Conservation (phyloP, 2,329 filamentous ascomycete species). For the Trichoderma asperellum region DNA sequence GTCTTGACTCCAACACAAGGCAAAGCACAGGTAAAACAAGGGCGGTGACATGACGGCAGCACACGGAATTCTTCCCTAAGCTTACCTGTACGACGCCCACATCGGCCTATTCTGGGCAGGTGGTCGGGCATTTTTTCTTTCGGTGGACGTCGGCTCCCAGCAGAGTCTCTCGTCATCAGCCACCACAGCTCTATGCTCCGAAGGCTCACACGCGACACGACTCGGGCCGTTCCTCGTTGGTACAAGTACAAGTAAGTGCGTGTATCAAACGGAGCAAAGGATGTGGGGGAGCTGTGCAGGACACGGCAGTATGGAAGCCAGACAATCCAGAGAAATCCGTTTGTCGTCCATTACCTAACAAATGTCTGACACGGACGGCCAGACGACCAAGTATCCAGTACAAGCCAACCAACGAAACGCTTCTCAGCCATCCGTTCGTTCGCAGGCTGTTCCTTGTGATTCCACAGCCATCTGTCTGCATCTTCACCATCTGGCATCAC, state of each 20-base stretch:
- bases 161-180: not conserved
- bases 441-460: not conserved
- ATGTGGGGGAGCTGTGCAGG: not conserved
- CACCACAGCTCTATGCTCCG: not conserved
- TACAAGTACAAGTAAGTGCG: not conserved
- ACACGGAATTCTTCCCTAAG: not conserved
- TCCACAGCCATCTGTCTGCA: not conserved
- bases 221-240: conserved; percentile 13
- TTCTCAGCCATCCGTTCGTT: not conserved
- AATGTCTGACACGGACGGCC: not conserved
- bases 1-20: not conserved
- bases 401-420: not conserved
- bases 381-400: not conserved
- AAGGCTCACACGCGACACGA: conserved; percentile 18
- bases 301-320: too few relatives aligned
- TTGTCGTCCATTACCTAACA: not conserved
- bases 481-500: not conserved
- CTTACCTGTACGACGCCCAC: not conserved
- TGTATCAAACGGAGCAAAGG: not conserved
- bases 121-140: not conserved
- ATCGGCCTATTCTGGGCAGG: not conserved
- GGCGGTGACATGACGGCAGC: not conserved
- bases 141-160: not conserved
- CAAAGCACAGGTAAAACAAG: not conserved
- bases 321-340: not conserved